Percentiles rank a stretch among this genome's conserved stretches.
These are phyloP conservation scores for Trichoderma sp. DNA, from an alignment of 2,329 filamentous ascomycete species.

Conservation along the genomic window DNA sequence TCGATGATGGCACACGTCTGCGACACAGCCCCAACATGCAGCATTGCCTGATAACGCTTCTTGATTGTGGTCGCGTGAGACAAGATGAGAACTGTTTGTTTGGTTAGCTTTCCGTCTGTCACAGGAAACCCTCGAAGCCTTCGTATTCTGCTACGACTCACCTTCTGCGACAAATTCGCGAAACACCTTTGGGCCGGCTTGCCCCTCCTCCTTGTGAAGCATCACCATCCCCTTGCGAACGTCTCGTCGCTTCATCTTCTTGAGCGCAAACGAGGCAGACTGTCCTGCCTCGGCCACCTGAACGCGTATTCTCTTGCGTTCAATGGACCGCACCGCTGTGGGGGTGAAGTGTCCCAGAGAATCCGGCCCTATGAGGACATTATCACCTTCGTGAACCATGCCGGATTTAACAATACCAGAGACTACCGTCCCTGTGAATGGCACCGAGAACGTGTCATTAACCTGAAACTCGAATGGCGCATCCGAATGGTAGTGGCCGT, in stretches of 20 bases:
- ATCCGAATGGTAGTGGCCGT: conserved; percentile 85
- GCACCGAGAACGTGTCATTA: conserved; percentile 97
- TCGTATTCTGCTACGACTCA: conserved; percentile 32
- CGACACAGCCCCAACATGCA: conserved; percentile 90
- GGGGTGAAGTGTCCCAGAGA: conserved; percentile 83
- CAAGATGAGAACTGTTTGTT: conserved; percentile 73
- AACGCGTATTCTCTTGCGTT: conserved; percentile 87
- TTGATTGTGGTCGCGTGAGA: conserved; percentile 97
- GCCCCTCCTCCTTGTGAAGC: conserved; percentile 73
- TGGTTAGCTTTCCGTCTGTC: background rate
- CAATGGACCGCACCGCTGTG: conserved; percentile 86
- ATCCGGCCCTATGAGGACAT: conserved; percentile 84
- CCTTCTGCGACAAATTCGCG: conserved; percentile 76
- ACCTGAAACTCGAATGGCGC: conserved; percentile 92
- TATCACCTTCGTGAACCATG: conserved; percentile 86
- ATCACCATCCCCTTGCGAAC: conserved; percentile 98
- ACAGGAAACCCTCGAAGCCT: too few relatives aligned
- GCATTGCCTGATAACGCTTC: conserved; percentile 95
- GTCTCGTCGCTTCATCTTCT: conserved; percentile 82
- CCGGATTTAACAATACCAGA: conserved; percentile 88
- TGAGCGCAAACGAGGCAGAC: conserved; percentile 86
- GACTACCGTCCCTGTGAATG: conserved; percentile 93
- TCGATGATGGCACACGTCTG: conserved; percentile 98
- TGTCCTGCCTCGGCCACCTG: conserved; percentile 87
- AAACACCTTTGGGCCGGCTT: conserved; percentile 67